Evolutionary conservation across 768 basidiomycete species (phyloP), one percentile per base, ranked within the genome.

Genomic region (Panus rudis): DNA sequence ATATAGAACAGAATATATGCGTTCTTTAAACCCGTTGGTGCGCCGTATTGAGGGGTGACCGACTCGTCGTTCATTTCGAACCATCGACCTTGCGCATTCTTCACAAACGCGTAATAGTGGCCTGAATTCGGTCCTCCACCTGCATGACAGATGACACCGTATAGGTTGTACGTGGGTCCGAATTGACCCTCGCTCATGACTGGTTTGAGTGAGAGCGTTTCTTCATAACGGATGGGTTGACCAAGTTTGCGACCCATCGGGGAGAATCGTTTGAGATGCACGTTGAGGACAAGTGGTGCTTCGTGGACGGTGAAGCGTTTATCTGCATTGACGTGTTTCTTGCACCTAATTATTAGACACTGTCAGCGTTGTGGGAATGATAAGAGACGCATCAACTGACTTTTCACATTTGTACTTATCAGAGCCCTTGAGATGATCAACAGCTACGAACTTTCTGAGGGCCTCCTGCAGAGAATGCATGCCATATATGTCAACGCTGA

Each of bases 391-490:
- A 12, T n/a, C 24, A 27, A 73, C 87, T 55, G 59, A 96, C 92
- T 91, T 97, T 66, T 99, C 96, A 63, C 96, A 99, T 60, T 93
- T 91, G 64, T 99, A 99, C 66, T 93, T 93, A 70, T 99, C 91
- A 5, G 81, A 79, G 0, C 94, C 96, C 48, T 79, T 87, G 49
- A 99, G 63, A 49, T 75, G 70, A 57, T 99, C 96, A 37, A 85
- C 68, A 6, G 79, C 81, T 27, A 87, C 78, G 54, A 96, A 96
- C 56, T 81, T 84, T 26, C 74, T 72, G 44, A 94, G 63, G 2
- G 89, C 91, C 4, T 84, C 80, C 59, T 71, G 79, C 39, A 97
- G 54, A 3, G 70, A 71, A 24, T 69, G 61, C 24, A 72, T 70
- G 43, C 75, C 78, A 47, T 77, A 70, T 45, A 98, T 86, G 61